Base-by-base conservation (phyloP, 2,329 filamentous ascomycete genomes). In the Neonectria punicea region DNA sequence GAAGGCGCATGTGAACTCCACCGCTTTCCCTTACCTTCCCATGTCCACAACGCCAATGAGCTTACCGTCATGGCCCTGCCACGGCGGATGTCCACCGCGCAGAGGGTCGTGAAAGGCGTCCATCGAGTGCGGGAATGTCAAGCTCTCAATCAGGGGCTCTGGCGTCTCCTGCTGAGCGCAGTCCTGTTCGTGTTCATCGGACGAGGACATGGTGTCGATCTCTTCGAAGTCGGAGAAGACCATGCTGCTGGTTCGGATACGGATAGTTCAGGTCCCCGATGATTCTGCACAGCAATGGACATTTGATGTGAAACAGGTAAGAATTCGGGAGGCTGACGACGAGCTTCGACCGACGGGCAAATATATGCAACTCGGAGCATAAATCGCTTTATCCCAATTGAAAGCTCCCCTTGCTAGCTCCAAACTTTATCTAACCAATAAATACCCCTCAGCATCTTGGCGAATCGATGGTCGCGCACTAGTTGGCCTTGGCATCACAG, bases 41-140 rank as follows among this genome's bases (percentile, higher is more conserved):
- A 80, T 80, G 55, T 80, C 78, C 47, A 80, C 78, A 28, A 80
- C 74, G 18, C 76, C 78, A 11, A 76, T 63, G 32, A 77, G 73
- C 56, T 75, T 73, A 32, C 70, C 72, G 14, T 70, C 67, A 43
- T 75, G 76, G 30, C 76, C 76, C 49, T 72, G 67, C 76, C 76
- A 77, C 11, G 76, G 76, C 2, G 73, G 73, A 53, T 72, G 72
- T 8, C 71, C 69, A 7, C 66, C 67, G 5, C 61, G 57, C 9
- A 66, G 51, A 28, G 58, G 44, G 36, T 53, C 36, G n/a, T 28
- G 50, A 30, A 51, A 28, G 4, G 55, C 39, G 25, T 50, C 25
- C 47, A 36, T 13, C 28, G 46, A 47, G 44, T 66, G 63, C n/a
- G 58, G 55, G 46, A 62, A 46, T 14, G 49, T 36, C 53, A 61